phyloP scores from a whole-genome alignment of 208 protist genomes.

The Tetramitus jugosus region DNA sequence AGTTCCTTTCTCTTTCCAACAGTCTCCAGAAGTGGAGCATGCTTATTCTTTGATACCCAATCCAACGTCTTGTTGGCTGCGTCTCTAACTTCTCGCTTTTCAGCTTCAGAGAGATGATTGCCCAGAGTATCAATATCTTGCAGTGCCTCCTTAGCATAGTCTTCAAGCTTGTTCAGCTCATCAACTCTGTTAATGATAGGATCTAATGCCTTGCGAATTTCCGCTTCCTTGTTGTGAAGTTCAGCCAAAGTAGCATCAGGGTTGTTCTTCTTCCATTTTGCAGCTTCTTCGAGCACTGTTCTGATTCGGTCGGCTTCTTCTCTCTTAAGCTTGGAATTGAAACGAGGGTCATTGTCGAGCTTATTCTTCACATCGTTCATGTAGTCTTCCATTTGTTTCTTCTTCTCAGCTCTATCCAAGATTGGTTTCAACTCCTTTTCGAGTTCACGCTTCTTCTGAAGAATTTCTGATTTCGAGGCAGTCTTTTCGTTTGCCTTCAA shows the following conservation, averaged over 20 bases:
- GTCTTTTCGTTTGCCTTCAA: conserved; percentile 57
- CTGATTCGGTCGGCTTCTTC: conserved; percentile 62
- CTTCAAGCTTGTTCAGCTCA: neutral
- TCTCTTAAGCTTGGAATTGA: neutral
- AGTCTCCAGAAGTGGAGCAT: neutral
- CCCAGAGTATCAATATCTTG: neutral
- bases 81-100: neutral
- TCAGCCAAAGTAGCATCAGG: conserved; percentile 82
- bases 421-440: neutral
- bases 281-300: conserved; percentile 52
- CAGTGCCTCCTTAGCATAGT: neutral
- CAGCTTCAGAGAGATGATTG: neutral
- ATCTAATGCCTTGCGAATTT: neutral
- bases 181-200: neutral
- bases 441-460: conserved; percentile 61
- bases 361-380: neutral
- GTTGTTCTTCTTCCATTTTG: conserved; percentile 81
- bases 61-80: neutral
- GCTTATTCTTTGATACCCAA: neutral
- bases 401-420: neutral
- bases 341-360: neutral
- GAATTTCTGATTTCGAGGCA: conserved; percentile 84
- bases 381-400: neutral
- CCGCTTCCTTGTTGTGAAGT: conserved; percentile 70
- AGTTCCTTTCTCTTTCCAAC: neutral